Base-by-base conservation (phyloP, 163 green algal genomes). In the Scenedesmus sp. region DNA sequence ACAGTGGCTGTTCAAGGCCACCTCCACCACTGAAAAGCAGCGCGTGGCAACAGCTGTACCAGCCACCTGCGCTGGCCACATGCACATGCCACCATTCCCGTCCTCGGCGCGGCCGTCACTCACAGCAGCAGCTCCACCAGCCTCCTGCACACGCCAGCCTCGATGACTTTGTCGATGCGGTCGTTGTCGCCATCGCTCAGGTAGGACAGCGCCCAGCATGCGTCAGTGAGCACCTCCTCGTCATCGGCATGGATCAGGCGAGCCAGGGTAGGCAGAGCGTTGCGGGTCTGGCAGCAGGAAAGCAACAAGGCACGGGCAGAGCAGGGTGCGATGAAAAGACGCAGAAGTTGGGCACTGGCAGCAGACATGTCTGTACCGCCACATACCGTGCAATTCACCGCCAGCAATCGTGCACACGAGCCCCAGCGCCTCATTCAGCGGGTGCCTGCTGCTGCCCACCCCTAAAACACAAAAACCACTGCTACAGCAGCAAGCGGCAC, bases 121-220 rank as follows among this genome's bases (percentile, higher is more conserved):
- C 89, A 98, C 97, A 98, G 93, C 20, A 99, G 96, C 83, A 99
- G 96, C 95, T 99, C 98, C 43, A 99, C 96, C 46, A 99, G 95
- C 18, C 98, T 94, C 49, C 96, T 91, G 94, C 96, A 98, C 5
- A 99, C 97, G 70, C 97, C 97, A 6, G 96, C 95, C 87, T 99
- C 95, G 51, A 99, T 99, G 90, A 99, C 98, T 83, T 98, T 95
- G 87, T 97, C 94, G 73, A 97, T 97, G 70, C 94, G 92, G 93
- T 99, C 98, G 92, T 99, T 99, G 87, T 98, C 97, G 65, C 98
- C 98, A 95, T 99, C 98, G 20, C 95, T 98, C 42, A 99, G 95
- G 94, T 99, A 99, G n/a, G 95, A 98, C 83, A 99, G 96, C 26
- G 98, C 98, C 98, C 98, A 99, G 95, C 98, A 99, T 0, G 98